These are phyloP conservation scores for Hypericum perforatum DNA, from an alignment of 345 rosid genomes.

Conservation along the genomic window DNA sequence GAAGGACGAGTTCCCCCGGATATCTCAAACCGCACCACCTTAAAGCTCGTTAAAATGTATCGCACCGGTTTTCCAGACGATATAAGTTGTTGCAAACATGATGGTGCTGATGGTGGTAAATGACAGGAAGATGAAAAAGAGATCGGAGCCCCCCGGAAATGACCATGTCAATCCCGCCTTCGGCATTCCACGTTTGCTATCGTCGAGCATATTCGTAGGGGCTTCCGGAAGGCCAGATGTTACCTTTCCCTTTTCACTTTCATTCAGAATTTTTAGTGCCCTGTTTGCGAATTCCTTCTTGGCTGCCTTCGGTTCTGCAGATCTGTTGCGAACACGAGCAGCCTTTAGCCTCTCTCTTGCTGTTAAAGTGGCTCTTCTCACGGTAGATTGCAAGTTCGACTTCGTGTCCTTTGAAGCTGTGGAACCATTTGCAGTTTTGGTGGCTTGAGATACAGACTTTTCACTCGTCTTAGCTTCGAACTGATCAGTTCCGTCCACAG, in stretches of 20 bases:
- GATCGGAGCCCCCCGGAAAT: constrained; percentile 68
- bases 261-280: constrained; percentile 60
- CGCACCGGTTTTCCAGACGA: constrained; percentile 88
- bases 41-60: constrained; percentile 75
- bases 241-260: constrained; percentile 62
- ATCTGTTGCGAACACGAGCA: constrained; percentile 63
- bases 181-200: constrained; percentile 79
- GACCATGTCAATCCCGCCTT: constrained; percentile 62
- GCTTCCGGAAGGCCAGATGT: constrained; percentile 78
- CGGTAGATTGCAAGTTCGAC: constrained; percentile 7
- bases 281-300: constrained; percentile 63
- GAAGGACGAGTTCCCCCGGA: not conserved
- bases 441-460: constrained; percentile 14
- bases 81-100: constrained; percentile 77
- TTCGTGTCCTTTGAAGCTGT: constrained; percentile 14
- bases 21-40: constrained; percentile 13
- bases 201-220: constrained; percentile 76
- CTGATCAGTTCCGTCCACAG: constrained; percentile 6
- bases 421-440: constrained; percentile 32
- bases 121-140: constrained; percentile 53
- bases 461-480: constrained; percentile 10
- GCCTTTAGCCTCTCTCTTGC: constrained; percentile 83
- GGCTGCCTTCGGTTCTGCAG: constrained; percentile 42
- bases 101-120: constrained; percentile 75
- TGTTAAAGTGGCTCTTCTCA: constrained; percentile 51